A percentile compares a stretch with the other conserved stretches of the same genome.
Conservation (phyloP, 768 basidiomycete species). For the Leccinum truebloodii region DNA sequence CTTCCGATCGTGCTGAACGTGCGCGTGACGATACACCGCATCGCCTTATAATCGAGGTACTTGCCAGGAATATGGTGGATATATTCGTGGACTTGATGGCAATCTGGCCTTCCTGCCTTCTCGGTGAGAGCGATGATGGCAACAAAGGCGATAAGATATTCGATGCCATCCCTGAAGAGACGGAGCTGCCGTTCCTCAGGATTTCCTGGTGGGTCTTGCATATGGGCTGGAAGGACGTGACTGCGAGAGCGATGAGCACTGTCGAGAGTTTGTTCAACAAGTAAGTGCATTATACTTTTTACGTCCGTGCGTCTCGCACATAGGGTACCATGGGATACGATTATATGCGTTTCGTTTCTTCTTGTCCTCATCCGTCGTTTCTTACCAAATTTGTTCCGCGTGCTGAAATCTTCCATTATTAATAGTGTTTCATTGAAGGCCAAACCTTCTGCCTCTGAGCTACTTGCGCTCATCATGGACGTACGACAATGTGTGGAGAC, state of each 20-base stretch:
- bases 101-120: no score
- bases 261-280: conserved; percentile 85
- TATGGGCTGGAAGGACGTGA: conserved; percentile 83
- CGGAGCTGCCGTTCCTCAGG: conserved; percentile 43
- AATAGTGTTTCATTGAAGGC: no score
- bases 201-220: conserved; percentile 65
- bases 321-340: neutral
- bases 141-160: no score
- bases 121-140: no score
- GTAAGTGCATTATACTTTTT: conserved; percentile 45
- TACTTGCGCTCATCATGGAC: no score
- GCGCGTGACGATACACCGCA: conserved; percentile 42
- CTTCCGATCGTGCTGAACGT: conserved; percentile 60
- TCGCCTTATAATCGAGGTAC: conserved; percentile 13
- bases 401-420: neutral
- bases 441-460: no score
- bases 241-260: conserved; percentile 65
- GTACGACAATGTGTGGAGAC: no score
- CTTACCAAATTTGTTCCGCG: neutral
- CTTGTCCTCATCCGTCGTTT: neutral
- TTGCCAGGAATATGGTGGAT: no score
- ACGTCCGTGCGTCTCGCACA: neutral
- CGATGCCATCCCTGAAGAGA: no score
- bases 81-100: conserved; percentile 35
- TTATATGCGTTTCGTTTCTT: neutral